Base-by-base conservation (phyloP, 768 basidiomycete genomes). In the Boletus pseudopeckii region DNA sequence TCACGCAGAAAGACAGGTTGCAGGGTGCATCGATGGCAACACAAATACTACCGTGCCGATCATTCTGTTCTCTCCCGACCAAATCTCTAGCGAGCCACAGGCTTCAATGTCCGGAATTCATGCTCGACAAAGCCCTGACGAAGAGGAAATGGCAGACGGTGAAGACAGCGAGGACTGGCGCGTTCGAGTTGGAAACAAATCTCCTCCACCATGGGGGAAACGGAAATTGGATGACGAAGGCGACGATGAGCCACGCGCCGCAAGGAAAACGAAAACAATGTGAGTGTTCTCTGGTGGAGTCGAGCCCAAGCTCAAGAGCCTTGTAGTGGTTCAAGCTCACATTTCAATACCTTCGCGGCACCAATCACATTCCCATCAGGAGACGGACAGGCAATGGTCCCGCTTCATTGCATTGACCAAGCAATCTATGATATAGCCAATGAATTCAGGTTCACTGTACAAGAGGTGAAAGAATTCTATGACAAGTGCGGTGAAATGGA, bases 381-480 rank as follows among this genome's bases (percentile, higher is more conserved):
- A 28, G 55, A 60, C 30, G 32, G 48, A 48, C 64, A 57, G 6
- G 34, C 41, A 26, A 28, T 33, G 8, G 17, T 43, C 26, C 55
- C 56, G 39, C 67, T 88, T 43, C 86, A 88, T 65, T 80, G 86
- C 42, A 77, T 90, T 28, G 86, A 90, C 58, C 81, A 81, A 61
- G 77, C 74, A 11, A 78, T 92, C 37, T 69, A 71, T 30, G 80
- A 84, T 30, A 90, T 92, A 59, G 88, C 89, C 7, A 73, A 68
- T 34, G 82, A 88, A 36, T 86, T 75, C 61, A 76, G 83, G 46
- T 92, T 92, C 66, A 87, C 87, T 1, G 65, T 82, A 1, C 84
- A 85, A 57, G 90, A 92, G 69, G 88, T 92, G 14, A 80, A 85
- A 63, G 87, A 86, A 62, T 88, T 82, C 65, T 90, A 90, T 56